Conservation (phyloP, 1,284 basidiomycete species). For the Agaricales sp. region DNA sequence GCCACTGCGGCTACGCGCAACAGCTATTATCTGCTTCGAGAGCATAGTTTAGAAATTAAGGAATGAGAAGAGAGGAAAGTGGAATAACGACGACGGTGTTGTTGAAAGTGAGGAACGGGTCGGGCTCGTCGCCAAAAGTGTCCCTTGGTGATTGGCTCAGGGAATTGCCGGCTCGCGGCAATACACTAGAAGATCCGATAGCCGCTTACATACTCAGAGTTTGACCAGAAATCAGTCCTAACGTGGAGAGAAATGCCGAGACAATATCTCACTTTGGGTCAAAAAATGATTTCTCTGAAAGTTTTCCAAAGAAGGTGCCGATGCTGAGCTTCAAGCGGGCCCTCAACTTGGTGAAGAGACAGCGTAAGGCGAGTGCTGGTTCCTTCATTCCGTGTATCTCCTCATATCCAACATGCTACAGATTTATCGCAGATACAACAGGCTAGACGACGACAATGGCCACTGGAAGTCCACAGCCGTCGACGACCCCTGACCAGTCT, state of each 20-base stretch:
- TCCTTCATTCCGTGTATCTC: neutral
- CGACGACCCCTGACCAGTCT: neutral
- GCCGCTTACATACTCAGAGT: too few species aligned
- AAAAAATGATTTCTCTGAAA: too few species aligned
- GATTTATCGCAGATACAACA: too few species aligned
- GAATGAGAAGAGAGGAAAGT: neutral
- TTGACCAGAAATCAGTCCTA: too few species aligned
- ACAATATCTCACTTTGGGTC: too few species aligned
- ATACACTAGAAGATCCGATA: too few species aligned
- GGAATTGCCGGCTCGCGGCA: neutral
- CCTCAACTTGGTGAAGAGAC: neutral
- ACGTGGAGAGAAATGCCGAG: too few species aligned
- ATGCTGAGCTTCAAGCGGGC: neutral
- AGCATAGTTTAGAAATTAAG: slow-evolving; percentile 30
- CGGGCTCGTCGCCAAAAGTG: neutral
- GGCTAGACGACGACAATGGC: too few species aligned
- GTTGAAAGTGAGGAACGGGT: neutral
- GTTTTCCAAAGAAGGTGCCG: too few species aligned
- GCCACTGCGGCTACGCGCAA: slow-evolving; percentile 46
- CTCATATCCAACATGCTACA: neutral
- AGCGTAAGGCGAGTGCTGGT: neutral
- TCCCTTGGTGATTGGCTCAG: neutral
- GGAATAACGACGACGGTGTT: neutral
- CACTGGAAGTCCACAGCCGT: neutral
- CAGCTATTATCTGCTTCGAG: slow-evolving; percentile 57